These are phyloP conservation scores for Sugiyamaella pinicola DNA, from an alignment of 1,139 yeast genomes.

Conservation along the genomic window DNA sequence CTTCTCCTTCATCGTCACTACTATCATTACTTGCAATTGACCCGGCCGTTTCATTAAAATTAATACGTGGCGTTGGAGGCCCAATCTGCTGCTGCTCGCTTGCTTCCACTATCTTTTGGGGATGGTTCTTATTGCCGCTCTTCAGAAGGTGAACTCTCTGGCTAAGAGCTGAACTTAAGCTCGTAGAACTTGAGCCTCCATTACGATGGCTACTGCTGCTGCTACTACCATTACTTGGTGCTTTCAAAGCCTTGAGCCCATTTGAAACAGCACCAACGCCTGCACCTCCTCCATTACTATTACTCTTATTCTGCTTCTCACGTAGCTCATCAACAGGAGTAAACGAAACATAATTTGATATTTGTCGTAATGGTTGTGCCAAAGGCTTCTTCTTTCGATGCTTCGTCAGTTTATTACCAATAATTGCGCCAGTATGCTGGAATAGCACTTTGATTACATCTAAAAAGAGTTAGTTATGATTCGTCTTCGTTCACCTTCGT, in stretches of 20 bases:
- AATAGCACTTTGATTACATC: conserved; percentile 70
- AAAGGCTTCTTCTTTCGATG: conserved; percentile 35
- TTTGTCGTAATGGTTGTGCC: conserved; percentile 38
- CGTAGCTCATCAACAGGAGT: conserved; percentile 36
- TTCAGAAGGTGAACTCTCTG: conserved; percentile 5
- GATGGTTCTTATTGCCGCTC: conserved; percentile 1
- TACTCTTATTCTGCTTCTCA: conserved; percentile 9
- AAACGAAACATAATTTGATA: conserved; percentile 40
- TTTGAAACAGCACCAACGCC: neutral
- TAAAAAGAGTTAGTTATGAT: conserved; percentile 14
- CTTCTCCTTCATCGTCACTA: conserved; percentile 10
- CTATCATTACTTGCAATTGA: conserved; percentile 2
- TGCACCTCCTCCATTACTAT: neutral
- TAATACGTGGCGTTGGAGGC: conserved; percentile 2
- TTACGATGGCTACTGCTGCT: neutral
- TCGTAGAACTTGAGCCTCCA: neutral
- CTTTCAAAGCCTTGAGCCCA: neutral
- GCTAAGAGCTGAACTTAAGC: conserved; percentile 8
- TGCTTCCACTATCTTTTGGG: neutral
- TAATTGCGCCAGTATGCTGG: conserved; percentile 74
- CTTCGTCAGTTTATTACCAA: conserved; percentile 71
- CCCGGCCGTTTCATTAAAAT: neutral
- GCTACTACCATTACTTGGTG: neutral
- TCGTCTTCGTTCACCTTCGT: no score
- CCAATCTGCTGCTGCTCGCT: neutral